These are phyloP conservation scores for Rhododendron kiyosumense DNA, from an alignment of 148 eudicot species.

Conservation along the genomic window DNA sequence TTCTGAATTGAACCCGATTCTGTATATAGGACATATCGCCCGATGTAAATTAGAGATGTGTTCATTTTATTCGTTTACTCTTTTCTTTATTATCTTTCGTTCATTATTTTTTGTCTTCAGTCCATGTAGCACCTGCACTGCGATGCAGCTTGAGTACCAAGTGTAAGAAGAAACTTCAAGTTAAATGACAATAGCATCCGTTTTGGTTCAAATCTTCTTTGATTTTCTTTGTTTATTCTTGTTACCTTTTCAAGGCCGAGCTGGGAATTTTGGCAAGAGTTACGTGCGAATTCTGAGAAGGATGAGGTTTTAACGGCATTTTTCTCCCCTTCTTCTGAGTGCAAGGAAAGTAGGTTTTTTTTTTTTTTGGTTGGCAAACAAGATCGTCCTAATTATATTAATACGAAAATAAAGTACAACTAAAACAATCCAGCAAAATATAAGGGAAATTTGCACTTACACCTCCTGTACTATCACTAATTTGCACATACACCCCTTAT, in stretches of 20 bases:
- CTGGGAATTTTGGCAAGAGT: background rate
- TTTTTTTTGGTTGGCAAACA: too few relatives aligned
- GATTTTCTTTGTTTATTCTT: background rate
- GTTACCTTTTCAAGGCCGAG: background rate
- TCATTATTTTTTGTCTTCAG: background rate
- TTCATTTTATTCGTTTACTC: slow-evolving; percentile 9
- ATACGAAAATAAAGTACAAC: too few relatives aligned
- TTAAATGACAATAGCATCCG: background rate
- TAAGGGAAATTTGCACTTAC: too few relatives aligned
- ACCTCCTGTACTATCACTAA: too few relatives aligned
- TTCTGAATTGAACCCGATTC: slow-evolving; percentile 3
- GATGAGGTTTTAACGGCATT: background rate
- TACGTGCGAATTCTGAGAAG: background rate
- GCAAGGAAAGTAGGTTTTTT: background rate
- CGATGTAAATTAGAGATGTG: slow-evolving; percentile 2
- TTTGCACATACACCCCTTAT: too few relatives aligned
- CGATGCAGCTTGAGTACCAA: background rate
- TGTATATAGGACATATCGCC: slow-evolving; percentile 33
- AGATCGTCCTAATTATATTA: too few relatives aligned
- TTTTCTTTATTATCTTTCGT: background rate
- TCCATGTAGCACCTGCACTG: background rate
- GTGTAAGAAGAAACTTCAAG: slow-evolving; percentile 11
- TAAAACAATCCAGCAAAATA: too few relatives aligned
- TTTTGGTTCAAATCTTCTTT: background rate
- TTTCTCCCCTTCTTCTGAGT: background rate